Conservation (phyloP, 208 protist genomes). For the Strigomonas galati region DNA sequence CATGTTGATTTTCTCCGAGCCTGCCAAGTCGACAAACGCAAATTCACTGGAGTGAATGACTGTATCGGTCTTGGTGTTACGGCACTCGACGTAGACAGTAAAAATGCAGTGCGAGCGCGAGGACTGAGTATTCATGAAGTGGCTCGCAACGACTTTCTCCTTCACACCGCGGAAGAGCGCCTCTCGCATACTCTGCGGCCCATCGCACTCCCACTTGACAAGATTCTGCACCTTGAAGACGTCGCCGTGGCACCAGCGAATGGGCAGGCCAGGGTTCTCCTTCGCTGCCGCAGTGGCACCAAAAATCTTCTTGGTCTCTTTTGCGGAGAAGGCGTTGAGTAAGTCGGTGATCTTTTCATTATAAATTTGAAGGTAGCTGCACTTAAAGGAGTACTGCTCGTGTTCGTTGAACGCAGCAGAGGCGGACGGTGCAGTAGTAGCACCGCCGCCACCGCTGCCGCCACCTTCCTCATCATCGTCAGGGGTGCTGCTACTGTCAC, state of each 20-base stretch:
- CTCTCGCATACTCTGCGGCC: constrained; percentile 63
- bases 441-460: background rate
- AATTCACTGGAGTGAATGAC: constrained; percentile 60
- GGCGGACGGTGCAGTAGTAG: background rate
- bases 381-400: constrained; percentile 61
- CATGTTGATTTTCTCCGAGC: constrained; percentile 82
- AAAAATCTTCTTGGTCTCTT: constrained; percentile 4
- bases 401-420: constrained; percentile 9
- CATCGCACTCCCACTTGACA: constrained; percentile 71
- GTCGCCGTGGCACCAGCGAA: constrained; percentile 65
- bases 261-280: constrained; percentile 22
- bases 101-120: constrained; percentile 92
- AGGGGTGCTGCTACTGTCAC: background rate
- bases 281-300: background rate
- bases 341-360: constrained; percentile 88
- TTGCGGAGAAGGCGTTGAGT: constrained; percentile 20
- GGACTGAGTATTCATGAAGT: constrained; percentile 87
- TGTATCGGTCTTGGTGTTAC: constrained; percentile 26
- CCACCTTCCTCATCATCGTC: constrained; percentile 11
- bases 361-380: constrained; percentile 91
- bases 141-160: constrained; percentile 76
- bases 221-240: constrained; percentile 87
- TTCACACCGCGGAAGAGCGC: constrained; percentile 68
- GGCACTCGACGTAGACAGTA: constrained; percentile 76
- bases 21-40: constrained; percentile 89